These are phyloP conservation scores for Mortierella sp. DNA, from an alignment of 371 early-diverging fungal genomes.

Conservation along the genomic window DNA sequence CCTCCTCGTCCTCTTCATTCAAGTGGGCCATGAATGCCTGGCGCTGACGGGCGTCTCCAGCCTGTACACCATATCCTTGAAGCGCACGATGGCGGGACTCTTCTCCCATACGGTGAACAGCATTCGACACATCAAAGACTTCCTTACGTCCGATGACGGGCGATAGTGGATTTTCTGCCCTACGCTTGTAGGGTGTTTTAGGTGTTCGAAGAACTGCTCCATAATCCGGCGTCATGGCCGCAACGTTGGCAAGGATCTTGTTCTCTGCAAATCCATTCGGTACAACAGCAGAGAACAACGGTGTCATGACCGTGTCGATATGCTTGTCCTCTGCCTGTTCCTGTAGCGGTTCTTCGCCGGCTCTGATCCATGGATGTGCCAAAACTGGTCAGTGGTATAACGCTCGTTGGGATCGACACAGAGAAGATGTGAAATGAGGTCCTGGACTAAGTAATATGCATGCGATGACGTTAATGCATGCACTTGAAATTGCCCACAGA, in stretches of 20 bases:
- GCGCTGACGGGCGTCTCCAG: slow-evolving; percentile 11
- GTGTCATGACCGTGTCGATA: slow-evolving; percentile 38
- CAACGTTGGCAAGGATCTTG: slow-evolving; percentile 24
- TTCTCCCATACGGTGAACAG: slow-evolving; percentile 58
- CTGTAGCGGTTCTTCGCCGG: slow-evolving; percentile 45
- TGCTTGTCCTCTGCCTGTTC: slow-evolving; percentile 16
- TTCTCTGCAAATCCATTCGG: slow-evolving; percentile 29
- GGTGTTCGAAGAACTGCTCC: slow-evolving; percentile 14
- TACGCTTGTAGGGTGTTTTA: slow-evolving; percentile 49
- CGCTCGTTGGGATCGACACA: slow-evolving; percentile 86
- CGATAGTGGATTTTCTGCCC: slow-evolving; percentile 54
- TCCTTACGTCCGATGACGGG: slow-evolving; percentile 70
- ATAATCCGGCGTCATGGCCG: slow-evolving; percentile 31
- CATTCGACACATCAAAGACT: slow-evolving; percentile 72
- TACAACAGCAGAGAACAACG: slow-evolving; percentile 22
- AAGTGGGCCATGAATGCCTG: slow-evolving; percentile 29
- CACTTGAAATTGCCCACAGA: neutral
- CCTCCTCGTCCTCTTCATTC: slow-evolving; percentile 37
- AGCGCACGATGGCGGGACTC: slow-evolving; percentile 59
- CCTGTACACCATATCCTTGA: slow-evolving; percentile 5
- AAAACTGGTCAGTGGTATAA: slow-evolving; percentile 88
- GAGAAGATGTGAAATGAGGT: slow-evolving; percentile 85
- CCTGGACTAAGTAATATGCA: slow-evolving; percentile 63
- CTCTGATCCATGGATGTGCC: slow-evolving; percentile 85
- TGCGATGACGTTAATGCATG: no score